Percentiles rank a stretch among this genome's conserved stretches.
Evolutionary conservation across 192 early-diverging fungal species (phyloP).

Genomic region (Phlyctochytrium bullatum): DNA sequence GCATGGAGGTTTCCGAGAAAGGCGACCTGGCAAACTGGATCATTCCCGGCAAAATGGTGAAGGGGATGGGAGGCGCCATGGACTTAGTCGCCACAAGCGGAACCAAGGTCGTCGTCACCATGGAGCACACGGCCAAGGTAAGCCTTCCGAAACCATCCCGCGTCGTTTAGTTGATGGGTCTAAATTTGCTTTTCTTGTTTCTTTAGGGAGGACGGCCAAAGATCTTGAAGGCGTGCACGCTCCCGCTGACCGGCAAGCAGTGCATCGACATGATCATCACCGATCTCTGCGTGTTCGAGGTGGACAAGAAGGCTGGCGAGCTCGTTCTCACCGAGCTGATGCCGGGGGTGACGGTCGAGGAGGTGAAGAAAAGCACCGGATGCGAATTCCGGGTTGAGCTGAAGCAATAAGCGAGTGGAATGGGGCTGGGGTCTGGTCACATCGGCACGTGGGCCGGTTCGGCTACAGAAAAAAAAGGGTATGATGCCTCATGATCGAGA

Average conservation of each 20-base stretch:
- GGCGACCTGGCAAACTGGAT: slow-evolving; percentile 86
- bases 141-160: too few species aligned
- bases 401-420: too few species aligned
- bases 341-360: slow-evolving; percentile 58
- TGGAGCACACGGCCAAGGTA: slow-evolving; percentile 55
- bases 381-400: slow-evolving; percentile 50
- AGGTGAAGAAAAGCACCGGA: slow-evolving; percentile 64
- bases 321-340: slow-evolving; percentile 66
- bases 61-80: slow-evolving; percentile 84
- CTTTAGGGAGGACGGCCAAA: slow-evolving; percentile 59
- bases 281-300: slow-evolving; percentile 62
- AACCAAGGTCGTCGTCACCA: slow-evolving; percentile 73
- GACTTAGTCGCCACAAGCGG: slow-evolving; percentile 70
- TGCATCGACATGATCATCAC: slow-evolving; percentile 32
- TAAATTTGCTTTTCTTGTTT: neutral
- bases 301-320: slow-evolving; percentile 43
- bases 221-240: slow-evolving; percentile 67
- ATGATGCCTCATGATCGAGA: too few species aligned
- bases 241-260: slow-evolving; percentile 65
- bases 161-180: too few species aligned
- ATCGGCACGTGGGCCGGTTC: too few species aligned
- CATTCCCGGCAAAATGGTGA: slow-evolving; percentile 81
- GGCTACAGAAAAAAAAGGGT: too few species aligned
- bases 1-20: slow-evolving; percentile 70
- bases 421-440: too few species aligned